Base-by-base conservation (phyloP, 1,284 basidiomycete genomes). In the Chiua sp. region DNA sequence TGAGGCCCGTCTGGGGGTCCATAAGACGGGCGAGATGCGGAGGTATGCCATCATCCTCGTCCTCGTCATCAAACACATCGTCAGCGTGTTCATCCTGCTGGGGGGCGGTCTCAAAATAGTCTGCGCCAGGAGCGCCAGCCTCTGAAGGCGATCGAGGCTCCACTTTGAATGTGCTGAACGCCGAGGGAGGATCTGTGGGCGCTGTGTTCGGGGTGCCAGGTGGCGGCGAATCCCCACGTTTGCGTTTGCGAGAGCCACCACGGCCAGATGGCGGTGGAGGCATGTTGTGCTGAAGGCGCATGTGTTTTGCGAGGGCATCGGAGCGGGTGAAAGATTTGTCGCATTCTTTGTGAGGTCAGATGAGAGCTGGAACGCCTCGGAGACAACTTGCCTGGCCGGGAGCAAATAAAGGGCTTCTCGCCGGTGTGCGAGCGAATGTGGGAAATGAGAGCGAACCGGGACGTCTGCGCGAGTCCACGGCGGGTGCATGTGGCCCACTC, bases 311-410 rank as follows among this genome's bases (percentile, higher is more conserved):
- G 18, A 96, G 85, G 26, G 94, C 94, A 75, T 96, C 94, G 1
- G 93, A 94, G 37, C 94, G 90, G 7, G 94, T 95, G 73, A 96
- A 96, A 0, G 92, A 91, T 72, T 94, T 96, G 79, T 96, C 94
- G 71, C 94, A 96, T 77, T 96, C 94, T 92, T 46, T 51, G 10
- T 4, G 26, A 1, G 11, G 53, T 58, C 30, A 66, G 53, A 20
- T 28, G 20, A 42, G 22, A 20, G 18, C n/a, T 37, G 47, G 20
- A 58, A 53, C 50, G 52, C 11, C 11, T 33, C 23, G 23, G 28
- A n/a, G 2, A 23, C 46, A 55, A 78, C 83, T 65, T 62, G 91
- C 92, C 92, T 70, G 92, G 88, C 61, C 85, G 78, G 4, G 88
- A 79, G 71, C 94, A 96, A n/a, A 85, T 88, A 68, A 94, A 96